Evolutionary conservation across 139 green algal genomes (phyloP), one percentile per base, ranked within the genome.

Genomic region (Eudorina sp.): DNA sequence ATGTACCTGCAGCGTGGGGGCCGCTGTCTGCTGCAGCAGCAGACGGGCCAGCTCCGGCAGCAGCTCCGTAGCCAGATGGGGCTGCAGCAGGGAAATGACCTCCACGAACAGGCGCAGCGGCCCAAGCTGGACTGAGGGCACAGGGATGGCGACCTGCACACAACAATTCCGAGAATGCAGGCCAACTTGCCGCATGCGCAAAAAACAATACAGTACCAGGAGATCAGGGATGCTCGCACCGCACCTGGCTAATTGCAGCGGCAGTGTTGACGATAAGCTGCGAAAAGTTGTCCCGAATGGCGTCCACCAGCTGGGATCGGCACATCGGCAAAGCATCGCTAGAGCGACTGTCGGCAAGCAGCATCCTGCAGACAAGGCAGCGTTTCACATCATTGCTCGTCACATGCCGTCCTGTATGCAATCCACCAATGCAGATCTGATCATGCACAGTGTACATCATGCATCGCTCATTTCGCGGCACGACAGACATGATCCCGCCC

Each of bases 1-100:
- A 23, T 43, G 29, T 21, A 87, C 81, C 81, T 87, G 81, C 29
- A 87, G 62, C 23, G 81, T 87, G 25, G 81, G 81, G 29, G 81
- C 64, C 0, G 45, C 3, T 0, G 62, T 25, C 81, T 87, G 81
- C 31, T 87, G 81, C 62, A 87, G 45, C 81, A 78, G 31, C 81
- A 78, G 34, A 5, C 45, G 31, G 3, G 34, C 81, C 41, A 87
- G 45, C 64, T 87, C 81, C 0, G 81, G 62, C 31, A 78, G 45
- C 64, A 87, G 81, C 81, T 87, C 81, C 3, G 81, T 43, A 45
- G 21, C 66, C 60, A 87, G 64, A 5, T 78, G 62, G 5, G 81
- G 81, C 46, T 78, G 46, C 60, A 87, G 81, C 46, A 41, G 13
- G 13, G 64, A 66, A 18, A 87, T 69, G 25, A 78, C 64, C 81